Evolutionary conservation across 2,329 filamentous ascomycete genomes (phyloP).

Genomic region (Xylariaceae sp.): DNA sequence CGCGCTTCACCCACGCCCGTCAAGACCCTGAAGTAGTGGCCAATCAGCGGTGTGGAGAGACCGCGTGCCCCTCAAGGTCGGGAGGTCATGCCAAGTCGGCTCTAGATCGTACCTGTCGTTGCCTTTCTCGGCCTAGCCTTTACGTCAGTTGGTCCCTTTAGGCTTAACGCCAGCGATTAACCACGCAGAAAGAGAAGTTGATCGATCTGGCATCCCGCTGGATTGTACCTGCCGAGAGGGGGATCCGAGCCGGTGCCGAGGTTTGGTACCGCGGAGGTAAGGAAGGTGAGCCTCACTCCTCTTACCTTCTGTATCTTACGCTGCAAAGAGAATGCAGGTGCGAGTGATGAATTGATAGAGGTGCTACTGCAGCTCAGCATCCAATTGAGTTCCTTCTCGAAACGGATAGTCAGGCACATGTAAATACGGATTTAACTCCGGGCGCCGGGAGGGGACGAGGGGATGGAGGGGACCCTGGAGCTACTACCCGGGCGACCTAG

Average conservation of each 20-base stretch:
- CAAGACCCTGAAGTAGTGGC: neutral
- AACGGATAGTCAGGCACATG: too few species aligned
- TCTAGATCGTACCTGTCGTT: neutral
- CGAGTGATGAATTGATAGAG: too few species aligned
- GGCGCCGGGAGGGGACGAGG: too few species aligned
- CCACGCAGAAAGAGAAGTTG: neutral
- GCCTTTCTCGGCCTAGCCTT: neutral
- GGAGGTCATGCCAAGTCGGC: neutral
- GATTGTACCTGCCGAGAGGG: neutral
- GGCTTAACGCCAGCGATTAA: neutral
- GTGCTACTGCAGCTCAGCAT: too few species aligned
- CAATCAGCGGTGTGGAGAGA: neutral
- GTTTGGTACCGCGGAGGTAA: neutral
- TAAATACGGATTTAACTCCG: too few species aligned
- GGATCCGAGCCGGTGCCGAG: neutral
- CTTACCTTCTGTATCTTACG: neutral
- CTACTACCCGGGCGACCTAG: too few species aligned
- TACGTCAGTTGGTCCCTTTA: neutral
- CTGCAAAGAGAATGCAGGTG: too few species aligned
- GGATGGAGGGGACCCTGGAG: too few species aligned
- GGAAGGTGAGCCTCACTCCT: neutral
- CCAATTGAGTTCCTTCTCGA: too few species aligned
- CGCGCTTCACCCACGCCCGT: too few species aligned
- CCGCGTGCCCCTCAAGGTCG: neutral
- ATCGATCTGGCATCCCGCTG: neutral